Conservation (phyloP, 768 basidiomycete species). For the Clitopilus passeckerianus region DNA sequence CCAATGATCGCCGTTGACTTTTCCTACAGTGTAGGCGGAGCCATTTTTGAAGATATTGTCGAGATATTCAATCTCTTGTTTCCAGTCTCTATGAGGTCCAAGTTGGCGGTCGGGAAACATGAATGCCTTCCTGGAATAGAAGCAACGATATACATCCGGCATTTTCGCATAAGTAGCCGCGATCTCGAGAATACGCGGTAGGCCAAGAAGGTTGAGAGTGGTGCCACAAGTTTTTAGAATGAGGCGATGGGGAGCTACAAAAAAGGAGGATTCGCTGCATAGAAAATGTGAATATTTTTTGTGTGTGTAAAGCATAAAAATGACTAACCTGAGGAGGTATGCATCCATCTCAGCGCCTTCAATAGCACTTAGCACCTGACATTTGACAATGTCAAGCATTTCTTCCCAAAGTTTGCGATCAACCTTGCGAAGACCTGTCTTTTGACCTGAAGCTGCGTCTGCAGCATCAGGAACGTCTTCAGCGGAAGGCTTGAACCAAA, state of each 20-base stretch:
- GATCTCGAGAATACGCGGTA: constrained; percentile 93
- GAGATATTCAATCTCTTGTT: constrained; percentile 85
- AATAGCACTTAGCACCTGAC: constrained; percentile 89
- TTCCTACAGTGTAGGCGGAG: constrained; percentile 94
- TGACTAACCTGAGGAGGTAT: constrained; percentile 81
- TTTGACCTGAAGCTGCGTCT: constrained; percentile 28
- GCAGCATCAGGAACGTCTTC: constrained; percentile 48
- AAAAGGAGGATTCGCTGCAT: constrained; percentile 91
- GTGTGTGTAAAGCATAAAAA: constrained; percentile 17
- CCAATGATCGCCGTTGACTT: constrained; percentile 99
- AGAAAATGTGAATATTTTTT: constrained; percentile 5
- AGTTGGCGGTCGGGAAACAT: constrained; percentile 97
- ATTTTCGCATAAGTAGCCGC: constrained; percentile 67
- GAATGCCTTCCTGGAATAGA: constrained; percentile 98
- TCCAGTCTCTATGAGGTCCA: constrained; percentile 93
- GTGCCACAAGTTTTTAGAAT: constrained; percentile 99
- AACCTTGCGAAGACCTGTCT: constrained; percentile 73
- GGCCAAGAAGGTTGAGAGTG: constrained; percentile 92
- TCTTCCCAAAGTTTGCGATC: constrained; percentile 84
- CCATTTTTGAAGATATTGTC: constrained; percentile 87
- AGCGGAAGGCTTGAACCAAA: constrained; percentile 90
- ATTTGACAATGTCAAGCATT: constrained; percentile 95
- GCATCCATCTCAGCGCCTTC: constrained; percentile 91
- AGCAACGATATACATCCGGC: constrained; percentile 78
- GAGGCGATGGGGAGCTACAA: constrained; percentile 90